Base-by-base conservation (phyloP, 139 green algal species). In the Chlamydomonas sphaeroides region DNA sequence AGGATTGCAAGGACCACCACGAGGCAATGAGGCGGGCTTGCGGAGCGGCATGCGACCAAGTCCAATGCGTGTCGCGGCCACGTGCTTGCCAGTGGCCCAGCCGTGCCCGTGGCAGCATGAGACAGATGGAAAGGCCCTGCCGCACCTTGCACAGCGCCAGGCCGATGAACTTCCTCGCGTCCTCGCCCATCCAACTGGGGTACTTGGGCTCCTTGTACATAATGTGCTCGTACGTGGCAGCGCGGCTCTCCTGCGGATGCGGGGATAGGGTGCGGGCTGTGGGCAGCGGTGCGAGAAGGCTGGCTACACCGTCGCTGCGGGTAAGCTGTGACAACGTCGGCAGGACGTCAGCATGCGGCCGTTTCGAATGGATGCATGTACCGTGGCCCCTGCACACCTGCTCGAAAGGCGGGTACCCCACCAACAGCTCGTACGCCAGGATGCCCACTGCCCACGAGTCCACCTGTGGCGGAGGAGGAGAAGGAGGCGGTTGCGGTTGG, bases 191-290 rank as follows among this genome's bases (percentile, higher is more conserved):
- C 83, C 56, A 85, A 30, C 68, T 48, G 7, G 85, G 88, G 68
- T 86, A 93, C 32, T 75, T 66, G 68, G 88, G 69, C 57, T 90
- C 66, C 80, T 85, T 88, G 78, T 93, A 94, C 92, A 93, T 95
- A 78, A 95, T 95, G 71, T 87, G 63, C 78, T 94, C 89, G 57
- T 94, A 94, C 42, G 90, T 94, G 35, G 84, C 89, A 0, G 87
- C 84, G 23, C 91, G 74, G 15, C 84, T 91, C 63, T 92, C 86
- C 42, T 62, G 56, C 49, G 10, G 49, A 26, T 14, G 49, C 25
- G 49, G 8, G 49, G 10, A n/a, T n/a, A n/a, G n/a, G n/a, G n/a
- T n/a, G n/a, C n/a, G n/a, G n/a, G n/a, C n/a, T n/a, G n/a, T n/a
- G n/a, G n/a, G n/a, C n/a, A n/a, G n/a, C n/a, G n/a, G n/a, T n/a